These are phyloP conservation scores for Fusarium sp. DNA, from an alignment of 2,329 filamentous ascomycete species.

Conservation along the genomic window DNA sequence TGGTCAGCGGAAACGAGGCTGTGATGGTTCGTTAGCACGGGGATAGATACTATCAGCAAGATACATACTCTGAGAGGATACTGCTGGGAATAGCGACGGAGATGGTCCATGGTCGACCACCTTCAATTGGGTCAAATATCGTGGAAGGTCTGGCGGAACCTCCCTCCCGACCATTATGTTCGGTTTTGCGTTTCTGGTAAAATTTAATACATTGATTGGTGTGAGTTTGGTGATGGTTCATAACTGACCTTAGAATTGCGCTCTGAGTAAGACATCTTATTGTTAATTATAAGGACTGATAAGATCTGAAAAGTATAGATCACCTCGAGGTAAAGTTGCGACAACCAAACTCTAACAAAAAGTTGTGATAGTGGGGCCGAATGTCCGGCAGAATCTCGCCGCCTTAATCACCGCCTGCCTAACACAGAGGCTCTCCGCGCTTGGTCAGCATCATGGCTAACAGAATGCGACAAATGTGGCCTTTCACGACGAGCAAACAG, in stretches of 20 bases:
- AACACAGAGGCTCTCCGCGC: slow-evolving; percentile 15
- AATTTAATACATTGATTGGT: neutral
- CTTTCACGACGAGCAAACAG: slow-evolving; percentile 11
- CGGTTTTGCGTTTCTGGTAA: slow-evolving; percentile 61
- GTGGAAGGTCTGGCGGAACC: slow-evolving; percentile 73
- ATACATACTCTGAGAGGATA: slow-evolving; percentile 74
- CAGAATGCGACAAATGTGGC: slow-evolving; percentile 36
- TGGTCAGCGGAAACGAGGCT: slow-evolving; percentile 79
- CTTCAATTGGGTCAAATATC: slow-evolving; percentile 69
- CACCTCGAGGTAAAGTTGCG: neutral
- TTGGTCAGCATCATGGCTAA: slow-evolving; percentile 32
- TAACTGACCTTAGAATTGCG: slow-evolving; percentile 46
- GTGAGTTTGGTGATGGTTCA: neutral
- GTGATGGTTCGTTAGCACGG: neutral
- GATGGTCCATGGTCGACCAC: slow-evolving; percentile 75
- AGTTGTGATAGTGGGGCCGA: slow-evolving; percentile 29
- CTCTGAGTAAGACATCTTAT: slow-evolving; percentile 47
- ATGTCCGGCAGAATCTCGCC: slow-evolving; percentile 44
- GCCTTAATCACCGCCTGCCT: slow-evolving; percentile 36
- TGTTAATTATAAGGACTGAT: neutral
- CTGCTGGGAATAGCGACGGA: slow-evolving; percentile 83
- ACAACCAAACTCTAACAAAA: slow-evolving; percentile 25
- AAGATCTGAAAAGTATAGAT: neutral
- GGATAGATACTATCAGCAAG: too few species aligned
- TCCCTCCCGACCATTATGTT: slow-evolving; percentile 48